Percentiles rank a stretch among this genome's conserved stretches.
phyloP scores from a whole-genome alignment of 306 rosid species.

The Boehmeria nivea region DNA sequence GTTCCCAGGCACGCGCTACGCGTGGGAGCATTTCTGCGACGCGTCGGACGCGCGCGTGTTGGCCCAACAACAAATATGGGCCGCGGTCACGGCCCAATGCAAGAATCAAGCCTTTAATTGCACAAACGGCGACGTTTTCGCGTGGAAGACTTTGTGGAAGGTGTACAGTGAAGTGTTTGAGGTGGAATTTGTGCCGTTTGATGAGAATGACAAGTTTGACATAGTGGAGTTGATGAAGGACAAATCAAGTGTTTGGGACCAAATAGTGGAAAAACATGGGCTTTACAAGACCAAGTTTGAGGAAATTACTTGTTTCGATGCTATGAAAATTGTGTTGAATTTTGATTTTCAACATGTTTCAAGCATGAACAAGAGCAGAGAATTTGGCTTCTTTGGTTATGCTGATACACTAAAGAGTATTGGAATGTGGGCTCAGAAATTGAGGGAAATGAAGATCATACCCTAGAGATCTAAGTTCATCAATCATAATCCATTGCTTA shows the following conservation, averaged over 20 bases:
- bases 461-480: slow-evolving; percentile 11
- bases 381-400: slow-evolving; percentile 28
- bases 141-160: slow-evolving; percentile 35
- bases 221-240: slow-evolving; percentile 26
- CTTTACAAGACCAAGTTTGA: slow-evolving; percentile 27
- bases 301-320: slow-evolving; percentile 22
- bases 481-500: too few species aligned
- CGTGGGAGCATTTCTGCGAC: slow-evolving; percentile 48
- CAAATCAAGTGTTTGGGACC: slow-evolving; percentile 34
- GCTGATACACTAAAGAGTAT: slow-evolving; percentile 27
- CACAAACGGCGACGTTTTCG: slow-evolving; percentile 32
- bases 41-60: slow-evolving; percentile 27
- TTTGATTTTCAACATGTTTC: slow-evolving; percentile 39
- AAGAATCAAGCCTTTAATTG: slow-evolving; percentile 38
- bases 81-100: slow-evolving; percentile 19
- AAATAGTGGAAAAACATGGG: slow-evolving; percentile 31
- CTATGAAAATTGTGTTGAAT: neutral
- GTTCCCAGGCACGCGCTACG: slow-evolving; percentile 27
- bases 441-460: slow-evolving; percentile 33
- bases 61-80: slow-evolving; percentile 44
- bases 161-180: slow-evolving; percentile 11
- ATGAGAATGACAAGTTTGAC: slow-evolving; percentile 20
- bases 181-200: slow-evolving; percentile 25
- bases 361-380: slow-evolving; percentile 33
- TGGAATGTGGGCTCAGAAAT: slow-evolving; percentile 13